Evolutionary conservation across 2,329 filamentous ascomycete species (phyloP), one percentile per base, ranked within the genome.

Genomic region (Stachybotrys elegans): DNA sequence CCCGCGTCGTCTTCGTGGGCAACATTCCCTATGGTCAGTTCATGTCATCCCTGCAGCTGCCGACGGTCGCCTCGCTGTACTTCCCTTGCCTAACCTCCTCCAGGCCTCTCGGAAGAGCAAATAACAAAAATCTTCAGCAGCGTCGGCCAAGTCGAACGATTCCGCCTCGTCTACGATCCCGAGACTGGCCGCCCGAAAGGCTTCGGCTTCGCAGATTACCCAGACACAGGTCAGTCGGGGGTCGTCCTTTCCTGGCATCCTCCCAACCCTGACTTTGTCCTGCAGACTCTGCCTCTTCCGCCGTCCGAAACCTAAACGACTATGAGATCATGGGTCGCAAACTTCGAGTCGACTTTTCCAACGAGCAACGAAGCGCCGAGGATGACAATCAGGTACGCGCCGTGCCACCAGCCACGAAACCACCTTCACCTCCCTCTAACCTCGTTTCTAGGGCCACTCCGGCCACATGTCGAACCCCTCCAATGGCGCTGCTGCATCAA

Each of bases 201-300:
- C 16, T 98, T 95, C 63, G 93, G 93, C 27, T 98, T 97, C 58
- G 88, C 91, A 58, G 92, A 97, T 63, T 98, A 95, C 61, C 86
- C 89, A 44, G 93, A 97, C 60, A 83, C 88, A 47, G 92, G 95
- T 79, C 76, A 27, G 65, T 47, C 36, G 29, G 11, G 12, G 12
- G 12, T 3, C 20, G n/a, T 16, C 8, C 14, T 19, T 17, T 4
- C 7, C n/a, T 32, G 5, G 3, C n/a, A n/a, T n/a, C n/a, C 22
- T 6, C 4, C 22, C 20, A n/a, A 23, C 19, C 43, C 55, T 63
- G 40, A 59, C 45, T 5, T 5, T 25, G 6, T 5, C 13, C 21
- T 25, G 8, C 32, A 82, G 81, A 84, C 57, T 84, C 90, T 21
- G 93, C 93, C 23, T 89, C 92, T 29, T 95, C 90, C 3, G 93